Evolutionary conservation across 2,329 filamentous ascomycete genomes (phyloP), one percentile per base, ranked within the genome.

Genomic region (Pseudocercospora cruenta): DNA sequence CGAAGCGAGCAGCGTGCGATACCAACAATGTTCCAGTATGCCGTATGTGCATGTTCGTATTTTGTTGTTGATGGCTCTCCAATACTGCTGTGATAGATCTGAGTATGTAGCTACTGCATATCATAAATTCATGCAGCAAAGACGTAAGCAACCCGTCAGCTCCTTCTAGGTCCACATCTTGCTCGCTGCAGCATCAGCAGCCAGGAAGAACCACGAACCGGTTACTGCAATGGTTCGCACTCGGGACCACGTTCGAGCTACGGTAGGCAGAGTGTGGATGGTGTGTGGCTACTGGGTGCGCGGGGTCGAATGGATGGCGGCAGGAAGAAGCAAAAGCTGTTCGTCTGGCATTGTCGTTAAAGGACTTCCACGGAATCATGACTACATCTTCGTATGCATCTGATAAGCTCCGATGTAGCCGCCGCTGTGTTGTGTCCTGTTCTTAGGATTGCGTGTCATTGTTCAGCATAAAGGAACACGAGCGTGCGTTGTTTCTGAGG

Each of bases 281-380:
- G 55, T 39, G 55, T 19, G 31, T n/a, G 55, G 55, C 55, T 31
- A 43, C 28, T 43, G n/a, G 55, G 24, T 21, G 7, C 4, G 55
- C 28, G 55, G 31, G 31, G 55, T 7, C n/a, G 16, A 26, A 26
- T n/a, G 22, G 51, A 24, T 19, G 51, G 21, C 28, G 53, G 21
- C 47, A 55, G 24, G 51, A 39, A 58, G 28, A 36, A 58, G 54
- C 26, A 51, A 39, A 58, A n/a, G 54, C 54, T 33, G n/a, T 36
- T 57, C 53, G 53, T 57, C 16, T 57, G 53, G 53, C 53, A 28
- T 36, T 33, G 14, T n/a, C 28, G 26, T 33, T 22, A 5, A 16
- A 39, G 28, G n/a, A 39, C 28, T 31, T 58, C 54, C 54, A 54
- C 24, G 49, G 49, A 28, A 28, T 54, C 49, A 26, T 54, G 21